A percentile compares a stretch with the other conserved stretches of the same genome.
These are phyloP conservation scores for Colletotrichum horii DNA, from an alignment of 2,329 filamentous ascomycete genomes.

Conservation along the genomic window DNA sequence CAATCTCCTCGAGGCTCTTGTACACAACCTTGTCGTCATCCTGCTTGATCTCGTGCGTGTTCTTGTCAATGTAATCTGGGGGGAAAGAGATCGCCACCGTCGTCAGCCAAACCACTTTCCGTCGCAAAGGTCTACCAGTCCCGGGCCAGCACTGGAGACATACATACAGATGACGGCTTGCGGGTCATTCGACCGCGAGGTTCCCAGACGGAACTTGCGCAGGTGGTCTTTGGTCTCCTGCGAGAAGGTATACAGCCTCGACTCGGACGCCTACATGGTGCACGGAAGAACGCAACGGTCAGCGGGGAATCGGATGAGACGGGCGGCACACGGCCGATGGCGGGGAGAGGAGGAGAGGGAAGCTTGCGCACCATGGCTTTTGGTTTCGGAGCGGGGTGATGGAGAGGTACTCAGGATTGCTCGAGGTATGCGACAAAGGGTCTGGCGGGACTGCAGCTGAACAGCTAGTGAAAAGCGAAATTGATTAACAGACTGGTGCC, in stretches of 20 bases:
- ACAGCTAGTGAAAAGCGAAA: neutral
- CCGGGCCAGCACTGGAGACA: slow-evolving; percentile 29
- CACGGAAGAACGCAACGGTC: neutral
- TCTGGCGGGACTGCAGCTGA: neutral
- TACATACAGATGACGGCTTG: slow-evolving; percentile 94
- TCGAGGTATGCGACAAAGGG: neutral
- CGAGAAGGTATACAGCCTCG: slow-evolving; percentile 91
- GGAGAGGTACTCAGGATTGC: neutral
- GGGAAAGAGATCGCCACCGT: neutral
- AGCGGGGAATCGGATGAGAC: neutral
- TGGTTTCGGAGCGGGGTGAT: neutral
- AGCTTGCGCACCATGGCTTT: slow-evolving; percentile 3
- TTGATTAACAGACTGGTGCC: neutral
- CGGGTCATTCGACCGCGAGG: slow-evolving; percentile 83
- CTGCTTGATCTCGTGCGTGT: slow-evolving; percentile 86
- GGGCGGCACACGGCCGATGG: neutral
- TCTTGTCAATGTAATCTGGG: slow-evolving; percentile 87
- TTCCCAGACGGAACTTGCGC: slow-evolving; percentile 91
- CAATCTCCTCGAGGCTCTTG: slow-evolving; percentile 78
- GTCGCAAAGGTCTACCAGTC: neutral
- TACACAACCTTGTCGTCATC: slow-evolving; percentile 80
- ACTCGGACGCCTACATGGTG: slow-evolving; percentile 70
- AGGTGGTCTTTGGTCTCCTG: slow-evolving; percentile 87
- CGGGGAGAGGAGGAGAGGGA: neutral
- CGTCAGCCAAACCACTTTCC: neutral